These are phyloP conservation scores for Ceratobasidium sp. DNA, from an alignment of 1,284 basidiomycete genomes.

Conservation along the genomic window DNA sequence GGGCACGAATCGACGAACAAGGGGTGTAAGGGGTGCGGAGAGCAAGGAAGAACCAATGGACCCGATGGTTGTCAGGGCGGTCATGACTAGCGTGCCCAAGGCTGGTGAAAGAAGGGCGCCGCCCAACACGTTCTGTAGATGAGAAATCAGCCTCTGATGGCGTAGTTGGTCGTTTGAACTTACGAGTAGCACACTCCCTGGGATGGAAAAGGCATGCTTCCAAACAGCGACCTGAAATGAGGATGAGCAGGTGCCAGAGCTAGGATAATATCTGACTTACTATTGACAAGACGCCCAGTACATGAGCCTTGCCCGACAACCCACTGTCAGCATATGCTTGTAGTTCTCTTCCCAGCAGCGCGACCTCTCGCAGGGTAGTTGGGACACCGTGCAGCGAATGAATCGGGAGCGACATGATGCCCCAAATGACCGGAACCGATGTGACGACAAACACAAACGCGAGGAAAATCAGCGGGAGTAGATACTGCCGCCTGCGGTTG, in stretches of 20 bases:
- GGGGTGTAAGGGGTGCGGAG: constrained; percentile 80
- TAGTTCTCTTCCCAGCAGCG: constrained; percentile 73
- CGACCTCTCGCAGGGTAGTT: constrained; percentile 72
- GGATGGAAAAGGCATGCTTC: constrained; percentile 95
- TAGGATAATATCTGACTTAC: neutral
- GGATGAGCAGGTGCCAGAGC: neutral
- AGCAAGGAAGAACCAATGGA: constrained; percentile 80
- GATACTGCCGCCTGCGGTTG: constrained; percentile 18
- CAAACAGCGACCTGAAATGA: constrained; percentile 68
- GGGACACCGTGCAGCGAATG: constrained; percentile 69
- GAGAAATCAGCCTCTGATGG: constrained; percentile 43
- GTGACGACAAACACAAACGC: constrained; percentile 39
- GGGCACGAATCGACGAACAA: constrained; percentile 80
- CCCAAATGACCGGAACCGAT: constrained; percentile 52
- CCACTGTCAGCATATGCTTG: constrained; percentile 65
- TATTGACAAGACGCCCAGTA: constrained; percentile 78
- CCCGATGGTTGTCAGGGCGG: constrained; percentile 82
- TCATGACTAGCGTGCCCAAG: constrained; percentile 78
- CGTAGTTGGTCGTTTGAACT: neutral
- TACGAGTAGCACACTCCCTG: constrained; percentile 83
- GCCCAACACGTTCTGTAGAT: constrained; percentile 53
- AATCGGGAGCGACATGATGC: constrained; percentile 69
- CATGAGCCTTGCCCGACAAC: constrained; percentile 66
- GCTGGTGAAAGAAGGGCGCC: constrained; percentile 61
- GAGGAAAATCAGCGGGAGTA: constrained; percentile 39